Percentiles rank a stretch among this genome's conserved stretches.
phyloP scores from a whole-genome alignment of 768 basidiomycete species.

The Rhizopogon rudus region DNA sequence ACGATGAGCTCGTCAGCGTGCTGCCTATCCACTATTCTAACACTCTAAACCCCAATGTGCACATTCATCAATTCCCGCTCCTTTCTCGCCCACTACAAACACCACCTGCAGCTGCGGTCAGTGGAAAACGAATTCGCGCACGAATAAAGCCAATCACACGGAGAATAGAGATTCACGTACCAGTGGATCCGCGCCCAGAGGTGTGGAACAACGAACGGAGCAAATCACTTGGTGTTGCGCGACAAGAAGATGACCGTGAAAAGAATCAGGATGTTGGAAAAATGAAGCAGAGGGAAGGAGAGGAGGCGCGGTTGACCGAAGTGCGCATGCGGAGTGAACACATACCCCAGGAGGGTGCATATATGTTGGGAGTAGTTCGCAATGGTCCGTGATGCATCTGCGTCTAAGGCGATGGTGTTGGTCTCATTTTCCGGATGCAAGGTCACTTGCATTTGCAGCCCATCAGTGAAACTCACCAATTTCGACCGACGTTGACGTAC shows the following conservation, averaged over 20 bases:
- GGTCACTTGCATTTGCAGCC: conserved; percentile 77
- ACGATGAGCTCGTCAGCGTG: conserved; percentile 61
- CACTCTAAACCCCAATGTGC: conserved; percentile 54
- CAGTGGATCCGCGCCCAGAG: conserved; percentile 73
- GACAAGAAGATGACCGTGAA: conserved; percentile 71
- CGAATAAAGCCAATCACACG: conserved; percentile 61
- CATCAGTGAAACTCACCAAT: conserved; percentile 72
- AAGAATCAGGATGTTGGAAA: conserved; percentile 60
- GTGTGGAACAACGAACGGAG: conserved; percentile 77
- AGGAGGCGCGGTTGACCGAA: conserved; percentile 62
- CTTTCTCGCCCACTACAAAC: conserved; percentile 67
- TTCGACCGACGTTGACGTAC: conserved; percentile 79
- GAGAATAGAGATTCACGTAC: conserved; percentile 73
- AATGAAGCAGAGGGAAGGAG: conserved; percentile 41
- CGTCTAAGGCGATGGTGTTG: not conserved
- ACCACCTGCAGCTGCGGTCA: conserved; percentile 67
- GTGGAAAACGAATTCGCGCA: conserved; percentile 74
- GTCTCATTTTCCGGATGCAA: conserved; percentile 23
- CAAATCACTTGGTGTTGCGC: conserved; percentile 58
- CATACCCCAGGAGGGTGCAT: conserved; percentile 55
- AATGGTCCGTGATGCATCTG: conserved; percentile 46
- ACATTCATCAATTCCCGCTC: conserved; percentile 80
- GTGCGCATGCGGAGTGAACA: conserved; percentile 70
- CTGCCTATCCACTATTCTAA: conserved; percentile 74
- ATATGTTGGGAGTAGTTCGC: conserved; percentile 75